phyloP scores from a whole-genome alignment of 2,329 filamentous ascomycete species.

The Lanzia echinophila region DNA sequence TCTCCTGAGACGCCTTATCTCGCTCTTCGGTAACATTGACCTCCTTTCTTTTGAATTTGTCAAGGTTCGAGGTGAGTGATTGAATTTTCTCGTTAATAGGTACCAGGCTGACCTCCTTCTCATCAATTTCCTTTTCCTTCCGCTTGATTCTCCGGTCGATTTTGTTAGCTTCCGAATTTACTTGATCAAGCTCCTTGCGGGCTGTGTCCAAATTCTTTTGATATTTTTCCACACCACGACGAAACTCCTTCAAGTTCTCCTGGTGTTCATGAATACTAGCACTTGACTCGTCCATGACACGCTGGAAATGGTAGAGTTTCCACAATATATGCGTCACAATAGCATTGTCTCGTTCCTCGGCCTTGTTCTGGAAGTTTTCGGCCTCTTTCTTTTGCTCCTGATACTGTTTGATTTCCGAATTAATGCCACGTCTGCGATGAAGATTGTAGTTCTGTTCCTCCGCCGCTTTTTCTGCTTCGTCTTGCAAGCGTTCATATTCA shows the following conservation, averaged over 20 bases:
- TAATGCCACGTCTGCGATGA: conserved; percentile 84
- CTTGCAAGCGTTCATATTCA: conserved; percentile 87
- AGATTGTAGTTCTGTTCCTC: conserved; percentile 88
- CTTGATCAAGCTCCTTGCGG: conserved; percentile 73
- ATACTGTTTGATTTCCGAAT: conserved; percentile 96
- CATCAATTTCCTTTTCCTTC: conserved; percentile 82
- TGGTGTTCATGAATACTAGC: conserved; percentile 88
- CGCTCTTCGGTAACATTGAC: conserved; percentile 68
- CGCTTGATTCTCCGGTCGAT: conserved; percentile 79
- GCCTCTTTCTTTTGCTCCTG: conserved; percentile 95
- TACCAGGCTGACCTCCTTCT: conserved; percentile 76
- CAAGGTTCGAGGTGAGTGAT: conserved; percentile 65
- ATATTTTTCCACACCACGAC: conserved; percentile 79
- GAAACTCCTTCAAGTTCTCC: conserved; percentile 87
- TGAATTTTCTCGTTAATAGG: conserved; percentile 89
- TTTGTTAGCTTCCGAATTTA: conserved; percentile 68
- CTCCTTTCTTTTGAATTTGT: conserved; percentile 61
- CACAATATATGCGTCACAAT: conserved; percentile 91
- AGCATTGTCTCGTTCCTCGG: conserved; percentile 81
- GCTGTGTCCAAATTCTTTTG: conserved; percentile 75
- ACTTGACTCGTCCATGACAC: conserved; percentile 85
- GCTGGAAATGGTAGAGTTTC: conserved; percentile 95
- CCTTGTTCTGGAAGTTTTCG: conserved; percentile 86
- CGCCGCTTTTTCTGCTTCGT: conserved; percentile 74
- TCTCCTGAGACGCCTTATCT: conserved; percentile 59